Evolutionary conservation across 192 early-diverging fungal genomes (phyloP), one percentile per base, ranked within the genome.

Genomic region (Entrophospora sp.): DNA sequence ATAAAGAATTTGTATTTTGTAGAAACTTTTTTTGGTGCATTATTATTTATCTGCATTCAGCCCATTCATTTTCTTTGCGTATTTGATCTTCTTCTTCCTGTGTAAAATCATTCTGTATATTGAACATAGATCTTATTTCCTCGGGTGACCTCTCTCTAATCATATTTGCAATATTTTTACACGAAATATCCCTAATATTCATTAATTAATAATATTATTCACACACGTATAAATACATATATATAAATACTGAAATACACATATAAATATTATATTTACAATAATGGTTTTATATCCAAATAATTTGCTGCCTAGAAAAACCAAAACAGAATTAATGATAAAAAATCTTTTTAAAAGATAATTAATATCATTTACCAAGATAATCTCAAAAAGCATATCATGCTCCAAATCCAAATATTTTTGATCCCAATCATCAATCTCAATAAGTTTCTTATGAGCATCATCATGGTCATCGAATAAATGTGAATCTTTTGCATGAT

Each of bases 161-260:
- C 87, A 94, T 95, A 66, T 91, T 90, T 7, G 92, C 93, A 35
- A 95, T 92, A 2, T 91, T 91, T 68, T 87, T 88, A 64, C 92
- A 93, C 6, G 77, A 75, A 14, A 88, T 70, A 59, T 88, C 84
- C 10, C 60, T 61, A 34, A 44, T 28, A 16, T 30, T 30, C 42
- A 38, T 22, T 30, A 31, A 43, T 18, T 6, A 61, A n/a, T 28
- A 35, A 58, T 4, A 61, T 8, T 6, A 35, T 5, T 35, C 14
- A 55, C 3, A 34, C 16, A 5, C 3, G 16, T 18, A 36, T 20
- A 35, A n/a, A n/a, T 31, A 36, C n/a, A 57, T 24, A 4, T 4
- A 16, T 22, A 35, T 3, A 32, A 18, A 36, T 5, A n/a, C n/a
- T n/a, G n/a, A 20, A 57, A 25, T 4, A 35, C 34, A 36, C 7